phyloP scores from a whole-genome alignment of 2,329 filamentous ascomycete genomes.

The Cytospora piceicola region DNA sequence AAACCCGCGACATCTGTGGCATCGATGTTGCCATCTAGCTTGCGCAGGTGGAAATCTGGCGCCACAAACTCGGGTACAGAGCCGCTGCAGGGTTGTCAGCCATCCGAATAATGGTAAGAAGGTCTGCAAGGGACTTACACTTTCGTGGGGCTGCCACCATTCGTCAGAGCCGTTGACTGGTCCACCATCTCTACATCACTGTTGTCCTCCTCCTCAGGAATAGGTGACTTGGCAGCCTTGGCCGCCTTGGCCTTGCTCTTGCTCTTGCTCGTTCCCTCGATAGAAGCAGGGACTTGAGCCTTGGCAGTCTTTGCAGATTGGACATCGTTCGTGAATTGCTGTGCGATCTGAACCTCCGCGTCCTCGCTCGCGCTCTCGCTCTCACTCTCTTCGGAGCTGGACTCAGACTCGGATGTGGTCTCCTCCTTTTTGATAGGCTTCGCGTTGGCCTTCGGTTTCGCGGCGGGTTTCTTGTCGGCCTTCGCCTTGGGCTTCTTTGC shows the following conservation, averaged over 20 bases:
- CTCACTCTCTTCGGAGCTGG: slow-evolving; percentile 28
- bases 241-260: slow-evolving; percentile 15
- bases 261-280: slow-evolving; percentile 18
- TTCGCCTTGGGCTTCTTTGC: slow-evolving; percentile 30
- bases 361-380: slow-evolving; percentile 32
- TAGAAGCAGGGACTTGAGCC: slow-evolving; percentile 10
- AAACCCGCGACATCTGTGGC: slow-evolving; percentile 53
- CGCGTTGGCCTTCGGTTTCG: slow-evolving; percentile 18
- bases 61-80: slow-evolving; percentile 52
- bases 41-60: slow-evolving; percentile 59
- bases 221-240: not conserved
- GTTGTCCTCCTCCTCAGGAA: slow-evolving; percentile 19
- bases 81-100: slow-evolving; percentile 29
- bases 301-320: slow-evolving; percentile 25
- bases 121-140: slow-evolving; percentile 18
- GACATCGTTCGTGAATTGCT: slow-evolving; percentile 27
- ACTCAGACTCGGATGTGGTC: slow-evolving; percentile 24
- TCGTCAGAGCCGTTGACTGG: slow-evolving; percentile 43
- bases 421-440: slow-evolving; percentile 20
- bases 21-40: slow-evolving; percentile 49
- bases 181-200: slow-evolving; percentile 37
- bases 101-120: not conserved
- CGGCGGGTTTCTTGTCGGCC: slow-evolving; percentile 17
- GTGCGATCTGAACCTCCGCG: slow-evolving; percentile 19
- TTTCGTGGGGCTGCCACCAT: slow-evolving; percentile 22